Percentiles rank a stretch among this genome's conserved stretches.
Conservation (phyloP, 495 filamentous ascomycete species). For the Terfezia boudieri region DNA sequence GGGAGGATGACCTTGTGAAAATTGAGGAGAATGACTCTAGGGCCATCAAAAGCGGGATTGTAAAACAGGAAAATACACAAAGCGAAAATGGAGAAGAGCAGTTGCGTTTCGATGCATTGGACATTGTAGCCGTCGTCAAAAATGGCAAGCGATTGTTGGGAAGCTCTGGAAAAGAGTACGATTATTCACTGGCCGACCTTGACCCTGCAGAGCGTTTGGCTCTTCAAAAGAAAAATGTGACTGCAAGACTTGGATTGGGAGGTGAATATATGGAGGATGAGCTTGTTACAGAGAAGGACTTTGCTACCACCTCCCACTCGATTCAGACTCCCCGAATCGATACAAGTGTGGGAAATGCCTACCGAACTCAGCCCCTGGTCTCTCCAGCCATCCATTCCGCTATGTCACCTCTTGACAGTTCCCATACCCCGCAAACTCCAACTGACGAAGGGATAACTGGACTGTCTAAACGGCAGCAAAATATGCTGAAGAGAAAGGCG, state of each 20-base stretch:
- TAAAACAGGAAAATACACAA: background rate
- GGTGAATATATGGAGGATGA: conserved; percentile 76
- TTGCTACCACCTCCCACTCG: conserved; percentile 21
- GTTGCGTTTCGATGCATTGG: conserved; percentile 38
- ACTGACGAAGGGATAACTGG: conserved; percentile 37
- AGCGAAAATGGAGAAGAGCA: background rate
- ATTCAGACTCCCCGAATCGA: conserved; percentile 17
- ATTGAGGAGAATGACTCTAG: conserved; percentile 22
- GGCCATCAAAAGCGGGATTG: conserved; percentile 30
- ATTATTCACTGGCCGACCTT: conserved; percentile 56
- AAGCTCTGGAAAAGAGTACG: conserved; percentile 61
- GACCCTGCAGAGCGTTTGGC: conserved; percentile 60
- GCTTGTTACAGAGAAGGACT: conserved; percentile 40
- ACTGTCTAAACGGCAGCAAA: conserved; percentile 76
- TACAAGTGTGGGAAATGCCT: conserved; percentile 15
- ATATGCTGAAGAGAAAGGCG: conserved; percentile 77
- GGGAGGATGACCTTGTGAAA: conserved; percentile 28
- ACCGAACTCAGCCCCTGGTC: conserved; percentile 10
- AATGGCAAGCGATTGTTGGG: conserved; percentile 63
- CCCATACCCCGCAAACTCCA: conserved; percentile 22
- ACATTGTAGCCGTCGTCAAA: conserved; percentile 55
- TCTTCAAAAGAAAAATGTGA: conserved; percentile 75
- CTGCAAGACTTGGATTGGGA: conserved; percentile 55
- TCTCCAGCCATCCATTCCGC: conserved; percentile 23
- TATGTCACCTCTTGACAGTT: conserved; percentile 29